Conservation (phyloP, 176 grass and related monocot genomes). For the Hordeum vulgare region DNA sequence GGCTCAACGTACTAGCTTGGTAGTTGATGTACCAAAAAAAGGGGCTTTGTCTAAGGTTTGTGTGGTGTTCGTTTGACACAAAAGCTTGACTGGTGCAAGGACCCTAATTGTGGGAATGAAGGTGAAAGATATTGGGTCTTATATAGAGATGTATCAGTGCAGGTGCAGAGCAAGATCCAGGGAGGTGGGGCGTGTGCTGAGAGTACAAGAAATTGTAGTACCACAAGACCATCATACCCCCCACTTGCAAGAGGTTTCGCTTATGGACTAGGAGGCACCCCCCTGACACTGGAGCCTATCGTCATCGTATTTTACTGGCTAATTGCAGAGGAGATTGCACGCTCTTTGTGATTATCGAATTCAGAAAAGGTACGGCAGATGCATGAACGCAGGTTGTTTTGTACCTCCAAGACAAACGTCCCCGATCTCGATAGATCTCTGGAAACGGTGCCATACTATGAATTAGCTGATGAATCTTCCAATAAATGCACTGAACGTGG, state of each 20-base stretch:
- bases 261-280: slow-evolving; percentile 1
- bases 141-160: slow-evolving; percentile 2
- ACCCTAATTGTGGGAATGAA: neutral
- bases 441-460: neutral
- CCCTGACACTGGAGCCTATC: neutral
- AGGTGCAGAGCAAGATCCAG: neutral
- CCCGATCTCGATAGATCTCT: slow-evolving; percentile 9
- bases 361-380: neutral
- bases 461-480: slow-evolving; percentile 5
- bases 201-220: neutral
- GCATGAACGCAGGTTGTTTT: slow-evolving; percentile 25
- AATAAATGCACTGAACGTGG: neutral
- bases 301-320: neutral
- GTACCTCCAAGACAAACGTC: neutral
- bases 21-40: neutral
- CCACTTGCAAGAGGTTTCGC: slow-evolving; percentile 22
- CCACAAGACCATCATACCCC: slow-evolving; percentile 26
- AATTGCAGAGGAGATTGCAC: neutral
- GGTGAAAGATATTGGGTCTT: neutral
- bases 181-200: neutral
- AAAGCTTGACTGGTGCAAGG: neutral
- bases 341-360: neutral
- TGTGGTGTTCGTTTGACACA: neutral
- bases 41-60: neutral
- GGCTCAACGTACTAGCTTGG: neutral